phyloP scores from a whole-genome alignment of 768 basidiomycete genomes.

The Pleurotus tuber-regium region DNA sequence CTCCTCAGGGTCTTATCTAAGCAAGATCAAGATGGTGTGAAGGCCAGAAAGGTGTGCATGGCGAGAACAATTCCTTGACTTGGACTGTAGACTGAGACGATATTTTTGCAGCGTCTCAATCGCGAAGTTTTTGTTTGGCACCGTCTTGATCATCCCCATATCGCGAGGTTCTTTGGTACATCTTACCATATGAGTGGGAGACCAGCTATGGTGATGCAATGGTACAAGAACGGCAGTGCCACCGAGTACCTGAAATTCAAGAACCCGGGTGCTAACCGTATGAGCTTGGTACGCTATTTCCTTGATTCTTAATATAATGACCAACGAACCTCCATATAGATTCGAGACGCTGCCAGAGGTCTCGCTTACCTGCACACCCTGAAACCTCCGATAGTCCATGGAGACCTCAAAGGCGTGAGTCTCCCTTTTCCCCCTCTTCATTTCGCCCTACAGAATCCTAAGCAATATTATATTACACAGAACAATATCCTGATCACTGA shows the following conservation, averaged over 20 bases:
- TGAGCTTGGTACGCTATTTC: slow-evolving; percentile 16
- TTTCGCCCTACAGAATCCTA: not conserved
- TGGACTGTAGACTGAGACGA: not conserved
- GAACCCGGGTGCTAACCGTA: slow-evolving; percentile 14
- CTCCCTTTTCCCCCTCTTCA: not conserved
- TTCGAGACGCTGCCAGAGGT: slow-evolving; percentile 35
- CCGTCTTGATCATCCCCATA: slow-evolving; percentile 37
- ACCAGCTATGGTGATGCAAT: slow-evolving; percentile 37
- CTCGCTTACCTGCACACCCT: slow-evolving; percentile 36
- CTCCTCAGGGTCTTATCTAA: slow-evolving; percentile 21
- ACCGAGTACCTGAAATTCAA: slow-evolving; percentile 17
- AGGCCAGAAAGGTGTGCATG: slow-evolving; percentile 17
- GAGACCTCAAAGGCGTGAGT: slow-evolving; percentile 42
- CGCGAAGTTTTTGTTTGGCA: slow-evolving; percentile 39
- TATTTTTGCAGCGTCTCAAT: slow-evolving; percentile 33
- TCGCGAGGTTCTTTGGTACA: slow-evolving; percentile 39
- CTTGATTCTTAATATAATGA: not conserved
- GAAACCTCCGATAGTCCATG: slow-evolving; percentile 38
- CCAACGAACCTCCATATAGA: slow-evolving; percentile 19
- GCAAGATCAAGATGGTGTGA: slow-evolving; percentile 15
- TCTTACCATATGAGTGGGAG: slow-evolving; percentile 28
- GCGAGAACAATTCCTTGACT: not conserved
- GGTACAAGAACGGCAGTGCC: slow-evolving; percentile 32
- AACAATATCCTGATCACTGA: slow-evolving; percentile 39
- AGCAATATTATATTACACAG: slow-evolving; percentile 14